phyloP scores from a whole-genome alignment of 83 land plant genomes.

The Diphasiastrum complanatum region DNA sequence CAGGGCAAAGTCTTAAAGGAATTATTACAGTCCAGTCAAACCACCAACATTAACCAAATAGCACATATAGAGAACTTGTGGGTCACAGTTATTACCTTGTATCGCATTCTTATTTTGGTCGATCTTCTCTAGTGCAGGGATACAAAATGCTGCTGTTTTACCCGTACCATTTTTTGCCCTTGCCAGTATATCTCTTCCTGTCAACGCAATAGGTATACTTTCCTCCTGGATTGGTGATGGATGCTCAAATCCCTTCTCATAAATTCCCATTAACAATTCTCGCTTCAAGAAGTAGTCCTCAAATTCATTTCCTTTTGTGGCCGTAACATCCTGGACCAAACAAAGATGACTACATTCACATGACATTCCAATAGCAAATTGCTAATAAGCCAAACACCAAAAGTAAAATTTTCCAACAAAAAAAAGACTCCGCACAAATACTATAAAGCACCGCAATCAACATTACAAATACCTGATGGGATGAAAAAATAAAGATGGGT shows the following conservation, averaged over 20 bases:
- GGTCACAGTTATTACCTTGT: conserved; percentile 29
- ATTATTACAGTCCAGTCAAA: no score
- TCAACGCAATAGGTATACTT: conserved; percentile 93
- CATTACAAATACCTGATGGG: no score
- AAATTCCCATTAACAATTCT: conserved; percentile 93
- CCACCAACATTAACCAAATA: neutral
- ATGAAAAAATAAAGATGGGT: no score
- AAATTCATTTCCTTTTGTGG: conserved; percentile 97
- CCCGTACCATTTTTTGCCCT: conserved; percentile 64
- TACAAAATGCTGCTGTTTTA: conserved; percentile 55
- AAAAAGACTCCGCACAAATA: no score
- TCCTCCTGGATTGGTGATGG: conserved; percentile 98
- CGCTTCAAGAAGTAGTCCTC: conserved; percentile 94
- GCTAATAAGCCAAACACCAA: no score
- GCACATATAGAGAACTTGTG: neutral
- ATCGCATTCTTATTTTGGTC: conserved; percentile 46
- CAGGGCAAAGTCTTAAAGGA: no score
- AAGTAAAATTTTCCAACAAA: no score
- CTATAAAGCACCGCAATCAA: no score
- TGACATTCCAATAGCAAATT: no score
- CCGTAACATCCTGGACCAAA: conserved; percentile 80
- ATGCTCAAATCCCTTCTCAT: conserved; percentile 96
- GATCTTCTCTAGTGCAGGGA: conserved; percentile 53
- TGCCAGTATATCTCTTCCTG: conserved; percentile 94
- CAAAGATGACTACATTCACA: no score